Evolutionary conservation across 345 rosid species (phyloP), one percentile per base, ranked within the genome.

Genomic region (Eucalyptus curtisii): DNA sequence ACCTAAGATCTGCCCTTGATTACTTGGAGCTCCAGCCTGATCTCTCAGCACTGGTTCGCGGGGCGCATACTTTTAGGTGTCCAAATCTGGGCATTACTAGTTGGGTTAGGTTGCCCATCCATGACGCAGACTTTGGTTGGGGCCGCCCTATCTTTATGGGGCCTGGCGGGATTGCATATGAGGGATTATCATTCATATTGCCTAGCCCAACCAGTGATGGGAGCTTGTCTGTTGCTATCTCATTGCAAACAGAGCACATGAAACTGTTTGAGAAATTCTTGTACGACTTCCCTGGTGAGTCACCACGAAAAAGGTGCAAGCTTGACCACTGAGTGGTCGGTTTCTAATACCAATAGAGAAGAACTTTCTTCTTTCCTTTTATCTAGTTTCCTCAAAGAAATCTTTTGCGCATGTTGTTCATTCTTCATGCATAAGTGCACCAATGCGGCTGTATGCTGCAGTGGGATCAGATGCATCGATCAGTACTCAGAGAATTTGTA

Each of bases 121-220:
- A 97, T 86, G 98, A 96, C 33, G 98, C 98, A 13, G 99, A 97
- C 91, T 97, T 97, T 44, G 99, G 99, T 6, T 97, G 99, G 99
- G 99, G 99, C 7, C 92, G 99, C 33, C 99, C 98, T 57, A 94
- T 97, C 27, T 96, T 95, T 68, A 95, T 97, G 99, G 99, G 99
- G 42, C 99, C 99, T 33, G 99, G 99, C 76, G 96, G 98, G 22
- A 94, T 95, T 81, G 94, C 98, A 40, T 96, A 94, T 50, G 99
- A 97, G 89, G 99, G 99, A 48, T 88, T 95, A 53, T 94, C 99
- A 3, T 95, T 96, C 91, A 91, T 95, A 71, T 88, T 96, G 82
- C 99, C 99, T 5, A 96, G 99, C 90, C 89, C 99, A 10, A 91
- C 91, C 49, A 93, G 92, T 37, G 99, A 97, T 84, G 99, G 99